Evolutionary conservation across 306 rosid species (phyloP).

Genomic region (Psophocarpus tetragonolobus): DNA sequence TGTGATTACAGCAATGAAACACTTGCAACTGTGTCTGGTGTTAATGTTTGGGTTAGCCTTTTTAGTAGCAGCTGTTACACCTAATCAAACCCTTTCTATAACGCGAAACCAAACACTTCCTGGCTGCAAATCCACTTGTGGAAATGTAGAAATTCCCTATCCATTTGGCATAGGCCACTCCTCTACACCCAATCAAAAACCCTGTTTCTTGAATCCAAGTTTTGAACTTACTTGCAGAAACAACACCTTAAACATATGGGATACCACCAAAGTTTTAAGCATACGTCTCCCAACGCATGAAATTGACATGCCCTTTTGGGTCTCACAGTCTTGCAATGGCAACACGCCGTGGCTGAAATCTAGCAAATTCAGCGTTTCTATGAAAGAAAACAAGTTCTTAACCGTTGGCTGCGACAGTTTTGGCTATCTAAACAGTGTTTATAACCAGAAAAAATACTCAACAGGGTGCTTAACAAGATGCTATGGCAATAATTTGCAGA

Average conservation of each 20-base stretch:
- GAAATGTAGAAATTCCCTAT: too few relatives aligned
- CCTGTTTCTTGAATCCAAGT: not conserved
- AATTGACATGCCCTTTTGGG: not conserved
- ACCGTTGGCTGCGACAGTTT: not conserved
- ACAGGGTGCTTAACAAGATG: constrained; percentile 10
- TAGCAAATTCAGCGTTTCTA: not conserved
- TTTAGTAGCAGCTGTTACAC: not conserved
- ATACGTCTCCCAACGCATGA: not conserved
- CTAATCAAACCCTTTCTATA: too few relatives aligned
- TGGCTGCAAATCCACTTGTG: too few relatives aligned
- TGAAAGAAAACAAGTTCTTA: not conserved
- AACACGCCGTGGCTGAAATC: too few relatives aligned
- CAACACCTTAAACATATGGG: not conserved
- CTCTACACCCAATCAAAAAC: not conserved
- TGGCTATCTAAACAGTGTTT: not conserved
- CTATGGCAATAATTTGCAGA: not conserved
- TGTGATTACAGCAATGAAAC: not conserved
- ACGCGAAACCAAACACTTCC: not conserved
- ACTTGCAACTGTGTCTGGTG: not conserved
- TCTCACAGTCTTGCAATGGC: too few relatives aligned
- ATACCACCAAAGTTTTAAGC: not conserved
- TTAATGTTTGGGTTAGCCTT: not conserved
- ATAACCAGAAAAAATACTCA: not conserved
- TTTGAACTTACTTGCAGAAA: constrained; percentile 15
- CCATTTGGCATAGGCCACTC: constrained; percentile 22